A percentile compares a stretch with the other conserved stretches of the same genome.
phyloP scores from a whole-genome alignment of 2,329 filamentous ascomycete species.

The Cryphonectria radicalis region DNA sequence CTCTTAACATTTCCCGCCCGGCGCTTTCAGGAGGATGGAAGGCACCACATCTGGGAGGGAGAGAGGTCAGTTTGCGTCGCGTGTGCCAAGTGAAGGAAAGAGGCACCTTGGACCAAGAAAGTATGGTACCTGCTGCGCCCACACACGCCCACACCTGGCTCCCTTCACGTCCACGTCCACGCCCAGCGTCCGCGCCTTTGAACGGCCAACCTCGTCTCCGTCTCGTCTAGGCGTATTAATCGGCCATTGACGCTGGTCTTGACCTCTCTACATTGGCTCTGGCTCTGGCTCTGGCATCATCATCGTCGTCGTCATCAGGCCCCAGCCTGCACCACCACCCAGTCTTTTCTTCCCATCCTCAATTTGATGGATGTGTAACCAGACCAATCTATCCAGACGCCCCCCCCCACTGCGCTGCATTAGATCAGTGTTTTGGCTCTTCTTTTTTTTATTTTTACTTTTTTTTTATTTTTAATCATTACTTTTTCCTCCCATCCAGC shows the following conservation, averaged over 20 bases:
- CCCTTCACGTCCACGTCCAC: conserved; percentile 7
- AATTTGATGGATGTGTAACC: not conserved
- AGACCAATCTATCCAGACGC: not conserved
- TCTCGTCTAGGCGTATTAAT: not conserved
- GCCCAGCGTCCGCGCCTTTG: not conserved
- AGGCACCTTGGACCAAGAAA: conserved; percentile 3
- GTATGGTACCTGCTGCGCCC: not conserved
- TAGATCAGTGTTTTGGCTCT: not conserved
- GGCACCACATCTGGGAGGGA: not conserved
- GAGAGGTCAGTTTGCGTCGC: not conserved
- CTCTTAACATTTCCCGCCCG: not conserved
- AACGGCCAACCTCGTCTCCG: conserved; percentile 1
- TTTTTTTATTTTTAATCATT: not conserved
- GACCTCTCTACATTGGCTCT: not conserved
- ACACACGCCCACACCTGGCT: not conserved
- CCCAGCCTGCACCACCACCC: not conserved
- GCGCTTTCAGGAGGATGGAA: not conserved
- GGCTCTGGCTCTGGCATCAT: not conserved
- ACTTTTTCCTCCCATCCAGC: not conserved
- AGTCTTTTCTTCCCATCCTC: not conserved
- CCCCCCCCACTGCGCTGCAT: not conserved
- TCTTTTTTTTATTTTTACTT: not conserved
- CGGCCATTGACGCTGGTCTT: not conserved
- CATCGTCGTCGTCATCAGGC: not conserved
- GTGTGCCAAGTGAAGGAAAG: not conserved